Base-by-base conservation (phyloP, 345 rosid genomes). In the Psidium guajava region DNA sequence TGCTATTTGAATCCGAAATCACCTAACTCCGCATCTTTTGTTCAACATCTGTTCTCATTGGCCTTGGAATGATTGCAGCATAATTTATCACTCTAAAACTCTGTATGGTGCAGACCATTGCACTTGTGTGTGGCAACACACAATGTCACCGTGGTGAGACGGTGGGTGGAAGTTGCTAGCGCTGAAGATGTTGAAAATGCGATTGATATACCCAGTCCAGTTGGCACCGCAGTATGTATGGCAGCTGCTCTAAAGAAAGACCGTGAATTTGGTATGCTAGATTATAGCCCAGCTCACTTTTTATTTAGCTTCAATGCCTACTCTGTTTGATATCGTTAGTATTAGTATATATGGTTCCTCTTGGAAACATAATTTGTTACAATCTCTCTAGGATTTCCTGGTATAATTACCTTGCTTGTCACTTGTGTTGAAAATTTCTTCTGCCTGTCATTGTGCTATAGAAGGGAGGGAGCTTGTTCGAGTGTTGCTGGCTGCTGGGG, bases 381-480 rank as follows among this genome's bases (percentile, higher is more conserved):
- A 81, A 47, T 36, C 13, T 32, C 13, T 69, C 24, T 55, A 82
- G 49, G 52, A 57, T 51, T 82, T 69, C 57, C 27, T 82, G 57
- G 24, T 52, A 15, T 42, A 52, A 52, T 82, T 82, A 10, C 44
- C 42, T 82, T 28, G 25, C 54, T 52, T 82, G 32, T 28, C 57
- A 82, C 57, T 52, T 28, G 73, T 61, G 80, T 18, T 56, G 54
- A 52, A 40, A n/a, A 6, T 50, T 86, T 40, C 51, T 74, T 74
- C 27, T 50, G 69, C 54, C 54, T 75, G 32, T 87, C 49, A 87
- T 85, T 88, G 22, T 73, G 85, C 89, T 91, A 92, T 86, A 97
- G 99, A 97, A 92, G 98, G 99, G 57, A 96, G 99, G 90, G 92
- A 96, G 85, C 88, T 96, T 89, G 99, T 95, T 89, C 92, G 91